A percentile compares a stretch with the other conserved stretches of the same genome.
These are phyloP conservation scores for Amborella trichopoda DNA, from an alignment of 164 flowering plant species.

Conservation along the genomic window DNA sequence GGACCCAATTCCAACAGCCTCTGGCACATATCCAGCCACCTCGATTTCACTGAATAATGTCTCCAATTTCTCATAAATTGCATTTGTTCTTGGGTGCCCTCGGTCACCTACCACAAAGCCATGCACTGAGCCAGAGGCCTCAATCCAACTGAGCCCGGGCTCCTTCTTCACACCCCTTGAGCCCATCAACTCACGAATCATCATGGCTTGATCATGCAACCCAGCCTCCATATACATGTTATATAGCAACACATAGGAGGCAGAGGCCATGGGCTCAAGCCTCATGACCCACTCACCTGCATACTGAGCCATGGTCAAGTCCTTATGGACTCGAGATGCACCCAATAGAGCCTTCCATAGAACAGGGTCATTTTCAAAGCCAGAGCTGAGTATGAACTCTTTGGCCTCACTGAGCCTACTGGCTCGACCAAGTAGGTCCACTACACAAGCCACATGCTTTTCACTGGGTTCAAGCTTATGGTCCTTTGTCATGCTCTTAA, in stretches of 20 bases:
- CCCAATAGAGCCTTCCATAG: conserved; percentile 54
- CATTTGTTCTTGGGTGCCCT: conserved; percentile 19
- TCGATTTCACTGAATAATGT: conserved; percentile 25
- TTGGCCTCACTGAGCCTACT: conserved; percentile 54
- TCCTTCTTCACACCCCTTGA: conserved; percentile 42
- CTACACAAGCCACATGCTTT: conserved; percentile 44
- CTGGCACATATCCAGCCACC: conserved; percentile 14
- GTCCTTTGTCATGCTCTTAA: conserved; percentile 31
- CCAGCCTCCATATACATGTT: conserved; percentile 40
- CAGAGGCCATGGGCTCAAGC: conserved; percentile 53
- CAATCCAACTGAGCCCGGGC: conserved; percentile 58
- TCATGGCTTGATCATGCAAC: conserved; percentile 13
- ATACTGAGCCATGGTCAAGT: conserved; percentile 20
- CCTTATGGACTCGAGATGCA: conserved; percentile 36
- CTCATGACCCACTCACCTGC: conserved; percentile 38
- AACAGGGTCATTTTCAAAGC: conserved; percentile 30
- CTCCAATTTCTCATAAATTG: conserved; percentile 25
- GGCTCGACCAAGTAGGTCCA: conserved; percentile 53
- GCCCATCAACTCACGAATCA: conserved; percentile 38
- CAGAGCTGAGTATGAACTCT: conserved; percentile 25
- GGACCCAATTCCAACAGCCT: neutral
- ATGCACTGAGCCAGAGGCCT: conserved; percentile 28
- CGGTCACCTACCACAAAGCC: conserved; percentile 38
- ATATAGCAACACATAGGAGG: conserved; percentile 48
- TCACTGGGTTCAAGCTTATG: conserved; percentile 22